Percentiles rank a stretch among this genome's conserved stretches.
These are phyloP conservation scores for Phoma sp. DNA, from an alignment of 2,329 filamentous ascomycete genomes.

Conservation along the genomic window DNA sequence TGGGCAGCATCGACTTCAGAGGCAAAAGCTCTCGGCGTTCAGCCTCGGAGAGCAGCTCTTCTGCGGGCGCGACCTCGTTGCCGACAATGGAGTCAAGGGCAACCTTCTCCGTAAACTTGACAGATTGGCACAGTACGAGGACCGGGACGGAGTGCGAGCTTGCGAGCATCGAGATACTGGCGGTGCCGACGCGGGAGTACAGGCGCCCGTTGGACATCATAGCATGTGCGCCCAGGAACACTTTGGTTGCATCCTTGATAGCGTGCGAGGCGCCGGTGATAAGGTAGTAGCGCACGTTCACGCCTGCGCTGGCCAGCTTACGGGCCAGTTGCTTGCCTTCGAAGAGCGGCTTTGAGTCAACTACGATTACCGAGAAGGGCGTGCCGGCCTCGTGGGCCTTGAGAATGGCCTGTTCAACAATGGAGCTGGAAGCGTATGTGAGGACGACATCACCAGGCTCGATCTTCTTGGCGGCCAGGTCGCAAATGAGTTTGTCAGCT, in stretches of 20 bases:
- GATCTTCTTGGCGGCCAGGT: conserved; percentile 77
- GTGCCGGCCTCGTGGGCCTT: conserved; percentile 72
- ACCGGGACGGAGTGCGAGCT: conserved; percentile 78
- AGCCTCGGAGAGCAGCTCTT: conserved; percentile 61
- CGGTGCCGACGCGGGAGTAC: conserved; percentile 86
- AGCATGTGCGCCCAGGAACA: conserved; percentile 83
- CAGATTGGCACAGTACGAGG: conserved; percentile 87
- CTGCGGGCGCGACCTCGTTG: conserved; percentile 86
- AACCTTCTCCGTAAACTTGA: conserved; percentile 92
- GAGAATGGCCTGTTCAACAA: conserved; percentile 83
- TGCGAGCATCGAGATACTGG: conserved; percentile 83
- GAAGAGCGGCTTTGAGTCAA: conserved; percentile 76
- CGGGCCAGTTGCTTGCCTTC: conserved; percentile 76
- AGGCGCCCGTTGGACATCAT: conserved; percentile 95
- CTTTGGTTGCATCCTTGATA: conserved; percentile 72
- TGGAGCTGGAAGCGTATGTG: conserved; percentile 83
- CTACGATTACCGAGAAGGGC: conserved; percentile 80
- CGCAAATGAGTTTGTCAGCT: conserved; percentile 84
- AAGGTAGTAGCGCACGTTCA: conserved; percentile 81
- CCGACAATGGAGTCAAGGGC: conserved; percentile 90
- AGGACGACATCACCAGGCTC: conserved; percentile 80
- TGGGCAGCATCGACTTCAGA: conserved; percentile 34
- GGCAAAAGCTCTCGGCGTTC: conserved; percentile 42
- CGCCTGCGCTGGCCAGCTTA: conserved; percentile 69
- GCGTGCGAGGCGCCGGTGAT: conserved; percentile 78